phyloP scores from a whole-genome alignment of 176 grass and related monocot species.

The Rhynchospora pubera region DNA sequence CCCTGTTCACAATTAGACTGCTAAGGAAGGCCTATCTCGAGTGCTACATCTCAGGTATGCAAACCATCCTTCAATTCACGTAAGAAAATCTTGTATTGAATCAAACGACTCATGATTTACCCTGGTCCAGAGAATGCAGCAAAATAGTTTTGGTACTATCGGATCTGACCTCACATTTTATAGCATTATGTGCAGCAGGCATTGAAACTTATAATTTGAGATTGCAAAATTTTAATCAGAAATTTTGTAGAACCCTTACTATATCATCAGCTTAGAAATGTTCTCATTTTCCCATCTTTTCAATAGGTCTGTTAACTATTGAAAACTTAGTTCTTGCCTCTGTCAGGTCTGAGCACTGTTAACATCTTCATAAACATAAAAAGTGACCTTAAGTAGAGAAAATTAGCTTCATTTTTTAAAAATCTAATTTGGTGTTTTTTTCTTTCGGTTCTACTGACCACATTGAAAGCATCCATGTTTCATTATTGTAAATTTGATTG shows the following conservation, averaged over 20 bases:
- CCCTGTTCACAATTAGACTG: slow-evolving; percentile 46
- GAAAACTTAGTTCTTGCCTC: too few species aligned
- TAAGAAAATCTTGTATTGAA: background rate
- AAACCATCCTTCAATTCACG: background rate
- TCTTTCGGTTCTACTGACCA: background rate
- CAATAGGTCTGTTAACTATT: too few species aligned
- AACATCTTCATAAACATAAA: too few species aligned
- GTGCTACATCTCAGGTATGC: slow-evolving; percentile 70
- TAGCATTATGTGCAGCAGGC: too few species aligned
- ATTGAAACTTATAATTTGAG: too few species aligned
- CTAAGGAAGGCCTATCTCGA: slow-evolving; percentile 76
- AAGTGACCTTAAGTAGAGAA: too few species aligned
- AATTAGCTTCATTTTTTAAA: background rate
- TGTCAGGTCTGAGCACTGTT: too few species aligned
- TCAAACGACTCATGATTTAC: background rate
- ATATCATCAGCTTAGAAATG: too few species aligned
- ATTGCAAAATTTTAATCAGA: too few species aligned
- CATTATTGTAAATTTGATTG: background rate
- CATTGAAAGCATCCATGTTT: background rate
- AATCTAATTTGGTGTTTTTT: background rate
- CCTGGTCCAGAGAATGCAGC: background rate
- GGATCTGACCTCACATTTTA: background rate
- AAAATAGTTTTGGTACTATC: background rate
- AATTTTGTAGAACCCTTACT: too few species aligned
- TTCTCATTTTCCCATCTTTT: too few species aligned